phyloP scores from a whole-genome alignment of 495 filamentous ascomycete species.

The Pyrenula massariospora region DNA sequence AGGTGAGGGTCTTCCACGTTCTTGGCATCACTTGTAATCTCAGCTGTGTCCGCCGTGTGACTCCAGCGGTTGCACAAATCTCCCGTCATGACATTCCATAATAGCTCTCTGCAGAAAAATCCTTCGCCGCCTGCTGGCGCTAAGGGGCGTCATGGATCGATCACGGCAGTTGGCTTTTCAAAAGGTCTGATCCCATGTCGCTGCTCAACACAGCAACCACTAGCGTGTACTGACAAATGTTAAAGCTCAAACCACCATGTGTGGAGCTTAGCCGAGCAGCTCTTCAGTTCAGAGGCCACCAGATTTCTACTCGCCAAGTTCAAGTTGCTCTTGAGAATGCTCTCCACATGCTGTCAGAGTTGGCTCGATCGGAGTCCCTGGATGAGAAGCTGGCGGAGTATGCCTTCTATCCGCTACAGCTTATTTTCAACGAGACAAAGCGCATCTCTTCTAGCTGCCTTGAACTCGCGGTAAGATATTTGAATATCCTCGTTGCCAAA shows the following conservation, averaged over 20 bases:
- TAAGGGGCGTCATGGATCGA: neutral
- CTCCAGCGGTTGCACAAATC: too few relatives aligned
- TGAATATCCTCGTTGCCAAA: slow-evolving; percentile 57
- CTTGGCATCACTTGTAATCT: neutral
- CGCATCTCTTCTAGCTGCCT: slow-evolving; percentile 57
- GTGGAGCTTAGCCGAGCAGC: slow-evolving; percentile 65
- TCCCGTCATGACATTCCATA: too few relatives aligned
- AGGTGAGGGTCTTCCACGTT: too few relatives aligned
- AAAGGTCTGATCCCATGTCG: neutral
- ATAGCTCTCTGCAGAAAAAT: too few relatives aligned
- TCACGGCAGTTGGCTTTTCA: slow-evolving; percentile 8
- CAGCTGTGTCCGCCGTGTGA: neutral
- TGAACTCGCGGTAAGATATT: slow-evolving; percentile 62
- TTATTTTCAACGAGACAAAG: slow-evolving; percentile 69
- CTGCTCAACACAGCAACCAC: neutral
- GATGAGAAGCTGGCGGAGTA: slow-evolving; percentile 86
- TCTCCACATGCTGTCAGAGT: slow-evolving; percentile 33
- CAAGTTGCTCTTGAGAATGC: slow-evolving; percentile 42
- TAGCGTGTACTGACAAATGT: slow-evolving; percentile 7
- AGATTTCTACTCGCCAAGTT: slow-evolving; percentile 41
- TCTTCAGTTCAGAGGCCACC: slow-evolving; percentile 44
- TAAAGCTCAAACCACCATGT: slow-evolving; percentile 63
- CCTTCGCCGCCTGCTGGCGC: too few relatives aligned
- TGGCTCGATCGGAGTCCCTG: slow-evolving; percentile 41
- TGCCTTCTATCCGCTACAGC: slow-evolving; percentile 83